phyloP scores from a whole-genome alignment of 257 asterid species.

The Solanum appendiculatum region DNA sequence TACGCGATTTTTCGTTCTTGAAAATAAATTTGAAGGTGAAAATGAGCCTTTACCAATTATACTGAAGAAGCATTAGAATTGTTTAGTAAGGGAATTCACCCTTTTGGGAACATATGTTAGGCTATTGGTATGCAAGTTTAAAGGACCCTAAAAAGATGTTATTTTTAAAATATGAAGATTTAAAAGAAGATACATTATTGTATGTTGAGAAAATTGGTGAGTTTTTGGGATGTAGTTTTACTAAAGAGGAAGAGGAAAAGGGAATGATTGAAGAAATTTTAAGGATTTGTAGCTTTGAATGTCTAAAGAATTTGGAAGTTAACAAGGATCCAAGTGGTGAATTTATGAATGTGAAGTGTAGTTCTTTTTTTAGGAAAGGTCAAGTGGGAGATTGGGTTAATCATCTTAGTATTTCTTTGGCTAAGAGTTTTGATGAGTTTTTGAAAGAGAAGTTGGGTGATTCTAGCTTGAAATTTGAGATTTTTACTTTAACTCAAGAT shows the following conservation, averaged over 20 bases:
- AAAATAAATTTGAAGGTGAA: not conserved
- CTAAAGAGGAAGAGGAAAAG: not conserved
- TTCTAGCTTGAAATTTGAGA: conserved; percentile 1
- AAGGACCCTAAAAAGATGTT: not conserved
- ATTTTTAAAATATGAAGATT: not conserved
- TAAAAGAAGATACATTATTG: not conserved
- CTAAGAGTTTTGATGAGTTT: not conserved
- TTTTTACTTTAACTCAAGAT: not conserved
- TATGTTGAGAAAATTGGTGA: not conserved
- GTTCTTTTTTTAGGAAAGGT: conserved; percentile 2
- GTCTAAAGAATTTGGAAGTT: conserved; percentile 1
- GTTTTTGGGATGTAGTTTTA: not conserved
- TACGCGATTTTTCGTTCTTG: not conserved
- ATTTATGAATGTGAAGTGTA: not conserved
- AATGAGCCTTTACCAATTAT: not conserved
- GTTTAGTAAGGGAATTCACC: not conserved
- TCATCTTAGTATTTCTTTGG: conserved; percentile 1
- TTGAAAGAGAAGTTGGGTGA: conserved; percentile 1
- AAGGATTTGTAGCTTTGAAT: not conserved
- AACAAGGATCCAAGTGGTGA: not conserved
- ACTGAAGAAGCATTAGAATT: not conserved
- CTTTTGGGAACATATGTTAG: not conserved
- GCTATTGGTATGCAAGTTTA: not conserved
- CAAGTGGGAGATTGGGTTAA: conserved; percentile 11
- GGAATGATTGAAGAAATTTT: not conserved